Conservation (phyloP, 2,329 filamentous ascomycete species). For the Teratosphaeria destructans region DNA sequence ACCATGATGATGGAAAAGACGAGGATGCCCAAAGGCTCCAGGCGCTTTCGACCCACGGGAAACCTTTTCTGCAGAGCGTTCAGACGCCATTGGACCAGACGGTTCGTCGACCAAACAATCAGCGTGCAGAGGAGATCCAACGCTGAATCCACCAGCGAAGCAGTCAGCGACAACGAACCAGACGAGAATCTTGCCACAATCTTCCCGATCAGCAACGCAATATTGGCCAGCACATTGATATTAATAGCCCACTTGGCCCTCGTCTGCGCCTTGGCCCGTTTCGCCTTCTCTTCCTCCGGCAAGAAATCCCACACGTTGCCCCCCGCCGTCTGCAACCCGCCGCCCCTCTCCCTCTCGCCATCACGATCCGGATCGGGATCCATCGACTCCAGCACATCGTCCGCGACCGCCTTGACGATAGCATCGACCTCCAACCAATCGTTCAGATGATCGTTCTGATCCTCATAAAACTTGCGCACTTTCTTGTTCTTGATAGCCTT, state of each 20-base stretch:
- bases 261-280: constrained; percentile 35
- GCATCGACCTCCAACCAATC: constrained; percentile 51
- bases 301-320: constrained; percentile 46
- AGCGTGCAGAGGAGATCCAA: constrained; percentile 50
- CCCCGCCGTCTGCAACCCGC: constrained; percentile 38
- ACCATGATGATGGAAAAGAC: constrained; percentile 56
- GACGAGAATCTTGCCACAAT: constrained; percentile 45
- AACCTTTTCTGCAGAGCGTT: constrained; percentile 42
- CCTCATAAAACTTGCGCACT: constrained; percentile 44
- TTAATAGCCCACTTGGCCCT: constrained; percentile 49
- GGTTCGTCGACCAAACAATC: constrained; percentile 52
- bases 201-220: constrained; percentile 47
- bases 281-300: constrained; percentile 44
- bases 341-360: constrained; percentile 43
- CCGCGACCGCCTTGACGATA: constrained; percentile 45
- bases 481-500: constrained; percentile 44
- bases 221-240: constrained; percentile 51
- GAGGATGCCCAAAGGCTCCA: constrained; percentile 53
- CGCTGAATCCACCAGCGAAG: constrained; percentile 51
- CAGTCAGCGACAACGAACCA: constrained; percentile 50
- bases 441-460: constrained; percentile 44
- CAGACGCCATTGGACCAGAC: constrained; percentile 48
- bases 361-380: constrained; percentile 49
- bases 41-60: constrained; percentile 46
- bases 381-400: constrained; percentile 52